Base-by-base conservation (phyloP, 2,329 filamentous ascomycete genomes). In the Paracoccidioides lutzii region DNA sequence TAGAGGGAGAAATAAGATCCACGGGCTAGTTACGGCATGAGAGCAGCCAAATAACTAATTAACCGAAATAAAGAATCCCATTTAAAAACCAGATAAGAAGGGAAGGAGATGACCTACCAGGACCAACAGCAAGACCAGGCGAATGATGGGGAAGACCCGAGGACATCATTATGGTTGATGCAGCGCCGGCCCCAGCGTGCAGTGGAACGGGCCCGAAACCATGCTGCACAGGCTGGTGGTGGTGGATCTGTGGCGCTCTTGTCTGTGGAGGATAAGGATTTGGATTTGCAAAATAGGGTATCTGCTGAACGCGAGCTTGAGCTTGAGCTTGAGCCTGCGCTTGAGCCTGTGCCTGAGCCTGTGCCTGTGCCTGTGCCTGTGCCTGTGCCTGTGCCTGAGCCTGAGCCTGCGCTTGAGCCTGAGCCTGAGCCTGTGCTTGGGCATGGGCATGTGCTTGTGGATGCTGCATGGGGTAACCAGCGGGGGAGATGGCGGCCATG, bases 81-180 rank as follows among this genome's bases (percentile, higher is more conserved):
- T 30, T 41, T n/a, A 37, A 37, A 43, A 15, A n/a, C 7, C 35
- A 43, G 32, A 33, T 35, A 42, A 33, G 30, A 45, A 15, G 12
- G 22, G 40, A 12, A 41, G 30, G 42, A 38, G 15, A 41, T 33
- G 43, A 59, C 59, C 38, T 60, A 60, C 59, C 33, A 38, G 56
- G 56, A 49, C 53, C 51, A 59, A 33, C 30, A 28, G 46, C 37
- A n/a, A 51, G 49, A 32, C 52, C 43, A 15, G 54, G 30, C 22
- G 49, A 51, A 54, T 58, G 54, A 58, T 57, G 58, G 49, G 56
- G 52, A 30, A 57, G 55, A 35, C 54, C 57, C 6, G 57, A 55
- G 35, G 59, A 56, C 53, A 59, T 58, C 59, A 61, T 61, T 54
- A 60, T 60, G 48, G 54, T 45, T 56, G 38, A 42, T 3, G 35